phyloP scores from a whole-genome alignment of 352 stramenopile genomes.

The Thalassiosira mediterranea region DNA sequence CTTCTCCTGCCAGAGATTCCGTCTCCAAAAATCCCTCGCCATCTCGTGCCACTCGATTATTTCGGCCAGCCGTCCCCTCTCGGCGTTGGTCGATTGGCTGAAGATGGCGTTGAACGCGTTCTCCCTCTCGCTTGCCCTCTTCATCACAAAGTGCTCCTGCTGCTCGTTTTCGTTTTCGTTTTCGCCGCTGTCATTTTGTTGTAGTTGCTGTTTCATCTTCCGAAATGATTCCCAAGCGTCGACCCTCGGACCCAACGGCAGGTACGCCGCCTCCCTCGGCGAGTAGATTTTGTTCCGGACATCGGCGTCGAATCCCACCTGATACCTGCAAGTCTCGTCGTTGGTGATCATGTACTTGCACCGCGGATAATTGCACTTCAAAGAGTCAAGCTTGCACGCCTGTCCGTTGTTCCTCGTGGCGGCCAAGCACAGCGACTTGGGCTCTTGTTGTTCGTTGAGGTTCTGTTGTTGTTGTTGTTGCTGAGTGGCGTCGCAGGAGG shows the following conservation, averaged over 20 bases:
- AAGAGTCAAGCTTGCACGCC: neutral
- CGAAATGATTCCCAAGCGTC: slow-evolving; percentile 25
- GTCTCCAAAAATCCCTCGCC: too few species aligned
- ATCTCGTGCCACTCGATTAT: too few species aligned
- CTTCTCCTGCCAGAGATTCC: too few species aligned
- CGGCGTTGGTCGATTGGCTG: slow-evolving; percentile 30
- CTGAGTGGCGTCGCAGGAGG: neutral
- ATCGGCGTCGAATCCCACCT: neutral
- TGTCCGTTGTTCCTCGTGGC: too few species aligned
- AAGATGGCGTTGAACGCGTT: slow-evolving; percentile 61
- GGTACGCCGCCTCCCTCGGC: neutral
- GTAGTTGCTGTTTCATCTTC: too few species aligned
- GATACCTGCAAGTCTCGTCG: slow-evolving; percentile 41
- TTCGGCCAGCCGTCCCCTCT: too few species aligned
- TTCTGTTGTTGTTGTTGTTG: too few species aligned
- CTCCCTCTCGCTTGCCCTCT: slow-evolving; percentile 25
- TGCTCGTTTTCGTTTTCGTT: too few species aligned
- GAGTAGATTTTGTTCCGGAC: slow-evolving; percentile 19
- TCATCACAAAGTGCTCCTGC: slow-evolving; percentile 19
- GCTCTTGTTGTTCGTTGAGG: too few species aligned
- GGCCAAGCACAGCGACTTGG: too few species aligned
- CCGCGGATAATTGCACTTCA: slow-evolving; percentile 18
- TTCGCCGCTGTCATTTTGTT: neutral
- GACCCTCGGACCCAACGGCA: slow-evolving; percentile 28
- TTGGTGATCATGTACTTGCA: slow-evolving; percentile 53